Evolutionary conservation across 208 protist species (phyloP).

Genomic region (Herpetomonas muscarum): DNA sequence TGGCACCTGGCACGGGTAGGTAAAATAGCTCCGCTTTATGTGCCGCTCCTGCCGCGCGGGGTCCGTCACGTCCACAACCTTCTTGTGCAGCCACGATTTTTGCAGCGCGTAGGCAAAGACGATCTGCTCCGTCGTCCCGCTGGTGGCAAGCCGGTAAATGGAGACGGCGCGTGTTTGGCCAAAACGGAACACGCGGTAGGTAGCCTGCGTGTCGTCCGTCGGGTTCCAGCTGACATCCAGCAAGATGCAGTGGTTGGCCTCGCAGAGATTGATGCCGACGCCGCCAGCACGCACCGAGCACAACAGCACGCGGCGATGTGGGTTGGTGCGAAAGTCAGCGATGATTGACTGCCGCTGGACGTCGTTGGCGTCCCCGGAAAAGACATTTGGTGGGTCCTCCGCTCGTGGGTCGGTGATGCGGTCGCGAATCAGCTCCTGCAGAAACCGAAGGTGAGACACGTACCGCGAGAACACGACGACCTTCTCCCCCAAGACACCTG

Average conservation of each 20-base stretch:
- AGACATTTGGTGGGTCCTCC: constrained; percentile 17
- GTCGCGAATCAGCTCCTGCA: constrained; percentile 32
- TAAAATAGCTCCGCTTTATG: constrained; percentile 61
- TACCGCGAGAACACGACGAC: constrained; percentile 83
- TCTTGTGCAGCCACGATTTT: constrained; percentile 85
- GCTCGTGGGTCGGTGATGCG: constrained; percentile 3
- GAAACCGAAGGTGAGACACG: constrained; percentile 47
- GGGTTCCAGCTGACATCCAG: constrained; percentile 95
- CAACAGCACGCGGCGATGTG: constrained; percentile 59
- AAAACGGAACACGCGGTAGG: constrained; percentile 92
- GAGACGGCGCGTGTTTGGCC: constrained; percentile 88
- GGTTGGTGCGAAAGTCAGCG: constrained; percentile 51
- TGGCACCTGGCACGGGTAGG: constrained; percentile 61
- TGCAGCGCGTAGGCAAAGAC: constrained; percentile 84
- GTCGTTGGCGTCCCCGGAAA: constrained; percentile 37
- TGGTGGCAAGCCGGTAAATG: constrained; percentile 91
- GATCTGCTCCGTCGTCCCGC: constrained; percentile 91
- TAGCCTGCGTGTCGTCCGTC: constrained; percentile 86
- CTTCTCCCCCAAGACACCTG: constrained; percentile 42
- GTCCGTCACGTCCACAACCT: constrained; percentile 74
- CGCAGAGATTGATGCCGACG: constrained; percentile 91
- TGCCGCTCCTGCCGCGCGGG: constrained; percentile 73
- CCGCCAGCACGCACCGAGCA: constrained; percentile 91
- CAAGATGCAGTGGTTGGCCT: constrained; percentile 93
- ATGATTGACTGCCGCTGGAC: constrained; percentile 50